Conservation (phyloP, 2,329 filamentous ascomycete genomes). For the Fusarium domesticum region DNA sequence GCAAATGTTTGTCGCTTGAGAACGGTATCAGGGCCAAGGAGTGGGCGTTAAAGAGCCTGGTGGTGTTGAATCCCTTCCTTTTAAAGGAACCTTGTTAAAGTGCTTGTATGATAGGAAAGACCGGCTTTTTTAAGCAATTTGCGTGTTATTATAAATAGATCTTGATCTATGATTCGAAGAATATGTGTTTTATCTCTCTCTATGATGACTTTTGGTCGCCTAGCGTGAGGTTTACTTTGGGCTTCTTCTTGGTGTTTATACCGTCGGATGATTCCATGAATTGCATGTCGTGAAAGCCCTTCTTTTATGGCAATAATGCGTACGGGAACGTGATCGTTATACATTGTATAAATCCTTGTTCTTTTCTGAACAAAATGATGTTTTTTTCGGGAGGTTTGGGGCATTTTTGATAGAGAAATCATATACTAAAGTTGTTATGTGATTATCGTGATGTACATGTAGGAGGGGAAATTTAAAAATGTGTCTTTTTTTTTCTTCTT, state of each 20-base stretch:
- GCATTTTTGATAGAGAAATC: no score
- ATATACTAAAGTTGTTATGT: no score
- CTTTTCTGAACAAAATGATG: no score
- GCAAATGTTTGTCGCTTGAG: not conserved
- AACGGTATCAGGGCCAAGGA: not conserved
- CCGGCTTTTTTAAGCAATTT: not conserved
- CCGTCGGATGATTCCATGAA: not conserved
- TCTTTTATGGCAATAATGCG: not conserved
- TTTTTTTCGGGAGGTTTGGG: no score
- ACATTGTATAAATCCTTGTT: no score
- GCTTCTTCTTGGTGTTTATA: not conserved
- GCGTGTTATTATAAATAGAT: not conserved
- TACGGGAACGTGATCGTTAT: no score
- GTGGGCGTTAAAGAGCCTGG: not conserved
- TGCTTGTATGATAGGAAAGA: not conserved
- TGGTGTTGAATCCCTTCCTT: not conserved
- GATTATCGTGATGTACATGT: no score
- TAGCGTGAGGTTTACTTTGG: not conserved
- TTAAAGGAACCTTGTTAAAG: not conserved
- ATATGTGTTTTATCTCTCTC: conserved; percentile 1
- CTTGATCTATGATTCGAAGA: not conserved
- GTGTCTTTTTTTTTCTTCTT: no score
- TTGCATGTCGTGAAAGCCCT: not conserved
- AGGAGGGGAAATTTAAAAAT: no score
- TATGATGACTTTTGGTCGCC: not conserved